Evolutionary conservation across 208 protist genomes (phyloP).

Genomic region (Acanthamoeba sp.): DNA sequence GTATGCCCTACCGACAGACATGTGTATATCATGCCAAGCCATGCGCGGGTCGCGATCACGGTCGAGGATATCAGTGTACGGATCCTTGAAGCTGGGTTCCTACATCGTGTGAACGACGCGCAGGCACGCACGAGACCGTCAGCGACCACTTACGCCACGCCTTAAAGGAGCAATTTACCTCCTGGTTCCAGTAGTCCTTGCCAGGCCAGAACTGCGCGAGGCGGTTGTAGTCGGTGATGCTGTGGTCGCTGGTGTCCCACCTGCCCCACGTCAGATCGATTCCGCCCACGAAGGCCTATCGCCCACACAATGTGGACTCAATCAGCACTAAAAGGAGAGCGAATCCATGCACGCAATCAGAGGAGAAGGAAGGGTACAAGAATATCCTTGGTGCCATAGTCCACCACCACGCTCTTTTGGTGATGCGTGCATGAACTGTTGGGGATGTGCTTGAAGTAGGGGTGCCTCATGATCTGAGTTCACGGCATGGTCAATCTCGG

Average conservation of each 20-base stretch:
- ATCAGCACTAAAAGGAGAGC: too few relatives aligned
- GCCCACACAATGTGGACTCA: too few relatives aligned
- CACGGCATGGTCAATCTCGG: too few relatives aligned
- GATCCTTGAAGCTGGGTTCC: slow-evolving; percentile 56
- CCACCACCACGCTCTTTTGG: slow-evolving; percentile 75
- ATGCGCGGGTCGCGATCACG: slow-evolving; percentile 55
- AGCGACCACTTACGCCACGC: neutral
- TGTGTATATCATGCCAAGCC: slow-evolving; percentile 74
- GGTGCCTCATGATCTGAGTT: slow-evolving; percentile 46
- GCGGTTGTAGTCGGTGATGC: slow-evolving; percentile 61
- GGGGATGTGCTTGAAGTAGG: slow-evolving; percentile 56
- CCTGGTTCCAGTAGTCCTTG: slow-evolving; percentile 66
- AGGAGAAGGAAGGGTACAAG: neutral
- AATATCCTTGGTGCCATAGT: slow-evolving; percentile 59
- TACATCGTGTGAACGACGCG: neutral
- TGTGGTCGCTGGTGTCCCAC: slow-evolving; percentile 61
- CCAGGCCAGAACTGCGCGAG: slow-evolving; percentile 50
- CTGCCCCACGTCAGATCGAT: slow-evolving; percentile 60
- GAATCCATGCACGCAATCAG: too few relatives aligned
- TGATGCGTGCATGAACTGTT: slow-evolving; percentile 65
- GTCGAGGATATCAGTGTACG: slow-evolving; percentile 32
- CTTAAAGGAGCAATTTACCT: too few relatives aligned
- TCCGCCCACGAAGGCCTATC: slow-evolving; percentile 63
- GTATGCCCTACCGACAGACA: slow-evolving; percentile 46
- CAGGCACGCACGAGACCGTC: neutral